Conservation (phyloP, 2,329 filamentous ascomycete genomes). For the Venturia pyrina region DNA sequence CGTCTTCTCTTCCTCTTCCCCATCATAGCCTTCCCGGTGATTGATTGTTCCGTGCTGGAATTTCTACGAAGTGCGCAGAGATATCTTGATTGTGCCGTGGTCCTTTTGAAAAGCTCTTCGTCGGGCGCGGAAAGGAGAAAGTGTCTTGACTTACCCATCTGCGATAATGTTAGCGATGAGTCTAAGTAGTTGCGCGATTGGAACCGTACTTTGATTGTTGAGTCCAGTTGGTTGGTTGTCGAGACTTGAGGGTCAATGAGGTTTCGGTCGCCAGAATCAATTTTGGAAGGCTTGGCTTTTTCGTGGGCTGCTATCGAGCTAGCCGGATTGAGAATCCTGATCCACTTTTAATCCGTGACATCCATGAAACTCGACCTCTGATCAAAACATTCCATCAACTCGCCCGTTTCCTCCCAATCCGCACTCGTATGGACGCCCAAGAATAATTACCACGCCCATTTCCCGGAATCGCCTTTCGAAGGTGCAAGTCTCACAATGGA, state of each 20-base stretch:
- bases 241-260: not conserved
- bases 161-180: slow-evolving; percentile 12
- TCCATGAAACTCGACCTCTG: not conserved
- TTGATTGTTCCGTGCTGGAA: not conserved
- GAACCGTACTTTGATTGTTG: not conserved
- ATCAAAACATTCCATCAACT: not conserved
- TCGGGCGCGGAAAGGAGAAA: not conserved
- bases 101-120: not conserved
- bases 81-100: not conserved
- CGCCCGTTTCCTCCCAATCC: not conserved
- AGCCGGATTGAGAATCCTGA: not conserved
- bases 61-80: not conserved
- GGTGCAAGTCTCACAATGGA: slow-evolving; percentile 2
- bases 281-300: not conserved
- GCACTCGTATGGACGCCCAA: not conserved
- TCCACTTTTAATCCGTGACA: not conserved
- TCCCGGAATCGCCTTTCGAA: not conserved
- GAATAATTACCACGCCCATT: not conserved
- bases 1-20: not conserved
- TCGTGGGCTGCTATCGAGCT: not conserved
- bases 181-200: not conserved
- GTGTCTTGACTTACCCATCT: slow-evolving; percentile 16
- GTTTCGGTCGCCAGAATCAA: not conserved
- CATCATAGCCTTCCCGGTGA: not conserved
- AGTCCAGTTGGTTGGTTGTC: not conserved